Evolutionary conservation across 2,329 filamentous ascomycete genomes (phyloP), one percentile per base, ranked within the genome.

Genomic region (Amesomyces nigricolor): DNA sequence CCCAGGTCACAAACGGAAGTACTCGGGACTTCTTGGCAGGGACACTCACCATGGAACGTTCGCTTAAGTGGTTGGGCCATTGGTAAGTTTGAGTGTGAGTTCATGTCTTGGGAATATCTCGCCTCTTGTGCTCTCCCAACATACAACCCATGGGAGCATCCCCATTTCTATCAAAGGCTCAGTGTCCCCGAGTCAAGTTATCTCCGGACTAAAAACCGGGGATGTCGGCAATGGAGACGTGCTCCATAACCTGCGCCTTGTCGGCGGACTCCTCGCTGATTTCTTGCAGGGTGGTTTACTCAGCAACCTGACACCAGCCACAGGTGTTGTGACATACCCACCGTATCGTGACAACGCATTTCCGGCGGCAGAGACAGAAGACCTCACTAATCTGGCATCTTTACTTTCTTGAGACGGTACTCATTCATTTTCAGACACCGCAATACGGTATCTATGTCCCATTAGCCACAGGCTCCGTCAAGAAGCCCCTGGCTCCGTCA

Each of bases 1-100:
- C 22, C 2, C 10, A 5, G 4, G 3, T 17, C 13, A 8, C 14
- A n/a, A 19, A 26, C 22, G 4, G 30, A 9, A 13, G 11, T 14
- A 11, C 35, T 14, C 4, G 51, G 11, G 10, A 19, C 14, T 11
- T 30, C 13, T 10, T 44, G 32, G 22, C 37, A 44, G 17, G 16
- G 42, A 26, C 16, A 51, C 57, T 47, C 29, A 62, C 61, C 61
- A 19, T 61, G 61, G 35, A 62, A 62, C 22, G 61, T 62, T 11
- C 61, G 52, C 45, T 62, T 62, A 14, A 59, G 59, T 35, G 52
- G 47, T 32, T 58, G 55, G 9, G 53, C 42, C 59, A 61, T 61
- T 49, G 9, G 40, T 16, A 14, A 14, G 44, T 47, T 19, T 35
- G 43, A 17, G 9, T 29, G 8, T 13, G 13, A 44, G 22, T 13